phyloP scores from a whole-genome alignment of 257 asterid genomes.

The Lycium ferocissimum region DNA sequence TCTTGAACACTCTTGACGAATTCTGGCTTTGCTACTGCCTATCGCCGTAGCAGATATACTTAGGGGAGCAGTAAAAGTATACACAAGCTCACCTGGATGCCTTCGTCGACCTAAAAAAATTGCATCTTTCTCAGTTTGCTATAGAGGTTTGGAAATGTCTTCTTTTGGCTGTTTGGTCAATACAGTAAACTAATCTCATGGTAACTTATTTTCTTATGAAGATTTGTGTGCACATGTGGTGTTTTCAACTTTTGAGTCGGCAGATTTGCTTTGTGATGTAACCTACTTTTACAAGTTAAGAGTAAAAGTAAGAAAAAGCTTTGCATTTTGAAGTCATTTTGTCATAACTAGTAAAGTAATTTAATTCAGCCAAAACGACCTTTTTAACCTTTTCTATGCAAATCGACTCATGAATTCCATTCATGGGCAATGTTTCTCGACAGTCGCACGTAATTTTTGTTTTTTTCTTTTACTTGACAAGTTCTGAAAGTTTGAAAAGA shows the following conservation, averaged over 20 bases:
- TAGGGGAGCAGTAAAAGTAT: too few relatives aligned
- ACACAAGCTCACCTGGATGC: too few relatives aligned
- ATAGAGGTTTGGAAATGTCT: background rate
- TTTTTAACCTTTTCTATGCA: background rate
- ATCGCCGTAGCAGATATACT: too few relatives aligned
- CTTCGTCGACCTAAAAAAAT: too few relatives aligned
- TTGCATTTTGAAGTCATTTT: background rate
- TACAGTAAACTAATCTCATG: background rate
- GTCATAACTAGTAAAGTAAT: background rate
- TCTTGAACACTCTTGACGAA: too few relatives aligned
- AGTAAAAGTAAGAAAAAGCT: background rate
- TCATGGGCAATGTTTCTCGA: background rate
- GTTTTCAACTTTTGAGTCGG: background rate
- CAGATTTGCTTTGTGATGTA: background rate
- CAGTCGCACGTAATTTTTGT: background rate
- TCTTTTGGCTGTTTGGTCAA: background rate
- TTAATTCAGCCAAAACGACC: background rate
- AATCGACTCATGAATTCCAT: background rate
- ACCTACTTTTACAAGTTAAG: constrained; percentile 20
- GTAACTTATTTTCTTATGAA: background rate
- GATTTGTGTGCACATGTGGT: background rate
- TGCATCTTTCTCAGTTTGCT: background rate
- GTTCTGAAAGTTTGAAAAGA: too few relatives aligned
- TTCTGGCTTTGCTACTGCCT: too few relatives aligned
- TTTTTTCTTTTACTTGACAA: background rate